Conservation (phyloP, 371 early-diverging fungal genomes). For the Mycotypha africana region DNA sequence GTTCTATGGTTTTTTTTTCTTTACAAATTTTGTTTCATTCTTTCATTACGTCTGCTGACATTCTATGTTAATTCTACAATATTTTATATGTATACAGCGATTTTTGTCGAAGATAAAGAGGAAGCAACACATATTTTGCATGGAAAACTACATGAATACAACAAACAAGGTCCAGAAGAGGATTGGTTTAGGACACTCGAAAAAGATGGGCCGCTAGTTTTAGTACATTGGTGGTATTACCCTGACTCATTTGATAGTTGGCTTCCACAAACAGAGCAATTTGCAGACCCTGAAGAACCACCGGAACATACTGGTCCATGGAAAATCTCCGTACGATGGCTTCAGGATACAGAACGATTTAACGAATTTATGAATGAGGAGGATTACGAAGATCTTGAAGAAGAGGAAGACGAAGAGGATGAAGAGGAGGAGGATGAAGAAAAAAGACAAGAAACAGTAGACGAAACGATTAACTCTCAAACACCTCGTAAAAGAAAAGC, state of each 20-base stretch:
- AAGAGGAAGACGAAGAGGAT: conserved; percentile 15
- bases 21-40: too few species aligned
- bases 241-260: conserved; percentile 83
- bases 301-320: conserved; percentile 64
- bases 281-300: conserved; percentile 64
- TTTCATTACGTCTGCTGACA: too few species aligned
- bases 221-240: conserved; percentile 81
- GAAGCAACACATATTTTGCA: conserved; percentile 66
- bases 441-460: conserved; percentile 12
- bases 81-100: conserved; percentile 36
- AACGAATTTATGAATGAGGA: conserved; percentile 82
- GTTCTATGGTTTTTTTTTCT: too few species aligned
- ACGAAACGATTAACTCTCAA: conserved; percentile 2
- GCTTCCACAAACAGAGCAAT: conserved; percentile 63
- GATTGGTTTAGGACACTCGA: conserved; percentile 76
- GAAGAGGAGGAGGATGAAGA: conserved; percentile 21
- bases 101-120: conserved; percentile 27
- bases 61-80: too few species aligned
- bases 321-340: conserved; percentile 68
- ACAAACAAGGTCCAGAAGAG: conserved; percentile 39
- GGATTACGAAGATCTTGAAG: conserved; percentile 55
- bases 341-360: conserved; percentile 65
- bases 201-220: conserved; percentile 57
- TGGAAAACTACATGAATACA: conserved; percentile 34
- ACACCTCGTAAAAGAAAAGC: conserved; percentile 2